Evolutionary conservation across 139 green algal genomes (phyloP).

Genomic region (Coelastrella sp.): DNA sequence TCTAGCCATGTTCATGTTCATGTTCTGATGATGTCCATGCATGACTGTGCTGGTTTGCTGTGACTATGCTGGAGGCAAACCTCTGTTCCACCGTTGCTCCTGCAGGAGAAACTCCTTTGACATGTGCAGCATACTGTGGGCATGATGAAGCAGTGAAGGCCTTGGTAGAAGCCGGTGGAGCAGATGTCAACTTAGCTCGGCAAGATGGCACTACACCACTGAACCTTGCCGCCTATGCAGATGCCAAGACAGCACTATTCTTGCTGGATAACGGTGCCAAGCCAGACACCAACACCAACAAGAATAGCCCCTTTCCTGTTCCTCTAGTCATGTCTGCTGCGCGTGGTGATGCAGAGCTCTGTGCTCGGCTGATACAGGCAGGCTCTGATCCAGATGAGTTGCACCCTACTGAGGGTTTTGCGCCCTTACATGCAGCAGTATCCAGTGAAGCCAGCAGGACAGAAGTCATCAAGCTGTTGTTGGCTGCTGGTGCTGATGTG

Average conservation of each 20-base stretch:
- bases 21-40: too few relatives aligned
- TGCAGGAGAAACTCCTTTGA: slow-evolving; percentile 32
- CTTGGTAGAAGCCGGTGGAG: neutral
- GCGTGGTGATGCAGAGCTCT: slow-evolving; percentile 28
- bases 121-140: slow-evolving; percentile 34
- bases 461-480: slow-evolving; percentile 33
- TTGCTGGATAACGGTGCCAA: slow-evolving; percentile 28
- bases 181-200: slow-evolving; percentile 26
- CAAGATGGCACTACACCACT: slow-evolving; percentile 42
- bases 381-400: slow-evolving; percentile 30
- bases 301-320: slow-evolving; percentile 34
- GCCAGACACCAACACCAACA: slow-evolving; percentile 27
- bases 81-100: too few relatives aligned
- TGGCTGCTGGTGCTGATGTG: slow-evolving; percentile 21
- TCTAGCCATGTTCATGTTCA: too few relatives aligned
- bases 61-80: too few relatives aligned
- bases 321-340: slow-evolving; percentile 41
- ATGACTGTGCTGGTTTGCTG: too few relatives aligned
- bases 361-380: slow-evolving; percentile 16
- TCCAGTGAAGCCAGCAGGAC: slow-evolving; percentile 33
- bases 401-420: slow-evolving; percentile 43
- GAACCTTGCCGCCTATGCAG: slow-evolving; percentile 35
- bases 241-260: slow-evolving; percentile 40
- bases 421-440: slow-evolving; percentile 34
- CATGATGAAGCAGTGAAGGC: slow-evolving; percentile 19